A percentile compares a stretch with the other conserved stretches of the same genome.
Conservation (phyloP, 805 yeast species). For the Nakazawaea ishiwadae region DNA sequence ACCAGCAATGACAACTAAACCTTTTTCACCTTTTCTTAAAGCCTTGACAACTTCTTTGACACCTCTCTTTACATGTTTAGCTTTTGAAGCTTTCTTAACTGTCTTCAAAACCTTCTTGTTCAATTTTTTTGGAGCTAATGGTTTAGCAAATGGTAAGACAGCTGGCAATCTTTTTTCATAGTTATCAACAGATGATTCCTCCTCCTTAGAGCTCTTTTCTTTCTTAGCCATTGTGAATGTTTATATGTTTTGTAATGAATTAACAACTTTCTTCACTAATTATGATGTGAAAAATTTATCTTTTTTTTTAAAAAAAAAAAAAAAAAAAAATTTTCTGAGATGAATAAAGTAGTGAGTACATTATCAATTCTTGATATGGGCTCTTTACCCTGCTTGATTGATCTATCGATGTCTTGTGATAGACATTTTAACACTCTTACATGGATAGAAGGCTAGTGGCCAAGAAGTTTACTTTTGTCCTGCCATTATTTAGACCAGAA, state of each 20-base stretch:
- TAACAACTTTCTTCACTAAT: too few species aligned
- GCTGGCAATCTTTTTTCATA: slow-evolving; percentile 92
- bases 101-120: slow-evolving; percentile 94
- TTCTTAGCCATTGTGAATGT: slow-evolving; percentile 37
- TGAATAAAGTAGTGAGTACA: too few species aligned
- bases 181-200: slow-evolving; percentile 68
- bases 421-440: too few species aligned
- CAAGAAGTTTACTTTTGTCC: too few species aligned
- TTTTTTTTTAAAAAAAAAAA: slow-evolving; percentile 1
- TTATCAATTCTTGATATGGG: too few species aligned
- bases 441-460: too few species aligned
- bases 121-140: slow-evolving; percentile 92
- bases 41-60: slow-evolving; percentile 99
- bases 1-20: slow-evolving; percentile 93
- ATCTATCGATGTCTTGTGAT: too few species aligned
- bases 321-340: too few species aligned
- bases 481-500: too few species aligned
- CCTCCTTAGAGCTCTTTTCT: slow-evolving; percentile 30
- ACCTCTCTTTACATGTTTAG: slow-evolving; percentile 97
- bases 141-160: slow-evolving; percentile 85
- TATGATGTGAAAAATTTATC: slow-evolving; percentile 6
- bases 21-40: slow-evolving; percentile 96
- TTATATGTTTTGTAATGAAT: neutral
- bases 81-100: slow-evolving; percentile 96
- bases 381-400: too few species aligned